Base-by-base conservation (phyloP, 352 stramenopile species). In the Globisporangium echinulatum region DNA sequence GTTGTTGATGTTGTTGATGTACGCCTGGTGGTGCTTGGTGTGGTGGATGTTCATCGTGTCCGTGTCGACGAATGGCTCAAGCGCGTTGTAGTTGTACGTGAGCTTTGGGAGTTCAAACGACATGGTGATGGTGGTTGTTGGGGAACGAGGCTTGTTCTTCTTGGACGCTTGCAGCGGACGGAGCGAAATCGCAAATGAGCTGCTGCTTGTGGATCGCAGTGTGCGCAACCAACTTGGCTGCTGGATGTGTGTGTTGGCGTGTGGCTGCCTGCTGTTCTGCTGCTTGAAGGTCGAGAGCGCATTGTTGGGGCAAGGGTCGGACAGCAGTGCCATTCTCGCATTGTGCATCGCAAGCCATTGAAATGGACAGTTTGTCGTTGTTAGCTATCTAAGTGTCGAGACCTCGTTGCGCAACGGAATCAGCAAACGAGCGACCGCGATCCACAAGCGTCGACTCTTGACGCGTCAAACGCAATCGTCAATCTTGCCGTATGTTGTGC, bases 31-130 rank as follows among this genome's bases (percentile, higher is more conserved):
- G 72, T 97, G 88, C 72, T 96, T 96, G 52, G 82, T 92, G 75
- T 97, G 88, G 74, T 97, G 88, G 74, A 95, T 96, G 64, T 94
- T 92, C 83, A 97, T 90, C 38, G 88, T 97, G 40, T 66, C 67
- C 59, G 89, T 91, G 72, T 92, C 85, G 70, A 97, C 87, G 53
- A 91, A 92, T 36, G 88, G 88, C 69, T 94, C 88, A 52, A 97
- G 75, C 52, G 88, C 82, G 58, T 90, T 89, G 70, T 96, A 96
- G 52, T 85, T 75, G 71, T 96, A 95, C 33, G 75, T 63, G 69
- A 95, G 77, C 69, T 88, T 82, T 43, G 81, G 87, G 58, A 94
- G 67, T 64, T 85, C 71, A 62, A 92, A 92, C 67, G 79, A 74
- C 84, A 92, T 92, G 19, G 58, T 77, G 42, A 11, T 5, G 9